Conservation (phyloP, 2,329 filamentous ascomycete genomes). For the Colletotrichum plurivorum region DNA sequence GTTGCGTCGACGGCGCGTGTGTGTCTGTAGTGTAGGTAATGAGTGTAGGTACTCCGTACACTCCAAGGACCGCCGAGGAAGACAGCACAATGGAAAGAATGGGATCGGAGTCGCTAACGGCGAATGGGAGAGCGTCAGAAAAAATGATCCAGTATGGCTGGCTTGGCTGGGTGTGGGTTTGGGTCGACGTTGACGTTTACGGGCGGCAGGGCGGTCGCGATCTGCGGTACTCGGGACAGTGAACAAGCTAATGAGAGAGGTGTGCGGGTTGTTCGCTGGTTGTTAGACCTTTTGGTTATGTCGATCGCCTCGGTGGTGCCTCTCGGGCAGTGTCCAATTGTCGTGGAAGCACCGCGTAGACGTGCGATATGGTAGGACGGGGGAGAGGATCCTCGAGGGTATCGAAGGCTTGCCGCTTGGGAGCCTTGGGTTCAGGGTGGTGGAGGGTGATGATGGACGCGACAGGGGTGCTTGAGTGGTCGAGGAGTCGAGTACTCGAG, state of each 20-base stretch:
- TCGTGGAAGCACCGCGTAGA: constrained; percentile 1
- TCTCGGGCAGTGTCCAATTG: constrained; percentile 10
- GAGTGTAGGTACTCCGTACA: background rate
- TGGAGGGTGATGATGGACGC: constrained; percentile 20
- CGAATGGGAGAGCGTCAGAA: constrained; percentile 8
- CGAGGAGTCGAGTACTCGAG: constrained; percentile 9
- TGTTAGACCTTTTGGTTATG: constrained; percentile 12
- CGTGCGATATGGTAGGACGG: constrained; percentile 18
- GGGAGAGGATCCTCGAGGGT: constrained; percentile 18
- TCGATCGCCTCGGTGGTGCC: constrained; percentile 23
- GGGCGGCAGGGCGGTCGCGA: constrained; percentile 26
- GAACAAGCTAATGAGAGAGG: background rate
- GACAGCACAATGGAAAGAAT: constrained; percentile 10
- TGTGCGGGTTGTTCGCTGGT: background rate
- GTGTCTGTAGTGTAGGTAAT: constrained; percentile 4
- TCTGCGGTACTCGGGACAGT: constrained; percentile 31
- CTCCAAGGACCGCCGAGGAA: background rate
- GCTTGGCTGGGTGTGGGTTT: constrained; percentile 37
- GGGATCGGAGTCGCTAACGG: constrained; percentile 3
- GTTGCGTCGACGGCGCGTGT: constrained; percentile 32
- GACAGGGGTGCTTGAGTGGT: constrained; percentile 25
- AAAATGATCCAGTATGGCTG: constrained; percentile 23
- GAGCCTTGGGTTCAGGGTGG: constrained; percentile 23
- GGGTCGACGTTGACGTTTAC: constrained; percentile 33
- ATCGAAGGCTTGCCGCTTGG: constrained; percentile 27